These are phyloP conservation scores for Metschnikowia henanensis DNA, from an alignment of 805 yeast genomes.

Conservation along the genomic window DNA sequence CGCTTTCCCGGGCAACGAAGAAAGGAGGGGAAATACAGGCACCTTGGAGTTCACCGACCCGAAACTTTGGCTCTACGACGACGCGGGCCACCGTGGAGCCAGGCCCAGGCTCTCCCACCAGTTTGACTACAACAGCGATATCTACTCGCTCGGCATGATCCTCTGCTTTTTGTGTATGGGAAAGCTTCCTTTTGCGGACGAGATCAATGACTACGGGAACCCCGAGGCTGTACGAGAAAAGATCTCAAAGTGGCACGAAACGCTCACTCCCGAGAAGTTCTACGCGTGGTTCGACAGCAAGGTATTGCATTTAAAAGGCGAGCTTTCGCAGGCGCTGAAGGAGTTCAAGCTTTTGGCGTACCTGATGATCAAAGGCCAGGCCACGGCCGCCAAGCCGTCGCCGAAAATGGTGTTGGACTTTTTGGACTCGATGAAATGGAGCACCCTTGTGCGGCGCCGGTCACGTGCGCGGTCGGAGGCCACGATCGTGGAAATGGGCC, in stretches of 20 bases:
- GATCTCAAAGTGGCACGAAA: slow-evolving; percentile 33
- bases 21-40: slow-evolving; percentile 83
- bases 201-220: slow-evolving; percentile 19
- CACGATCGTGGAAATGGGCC: slow-evolving; percentile 10
- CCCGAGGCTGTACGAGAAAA: slow-evolving; percentile 28
- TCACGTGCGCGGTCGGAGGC: slow-evolving; percentile 22
- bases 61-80: slow-evolving; percentile 52
- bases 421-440: slow-evolving; percentile 25
- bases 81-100: slow-evolving; percentile 23
- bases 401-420: slow-evolving; percentile 19
- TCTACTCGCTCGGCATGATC: slow-evolving; percentile 85
- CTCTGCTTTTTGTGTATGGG: slow-evolving; percentile 73
- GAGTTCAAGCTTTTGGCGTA: slow-evolving; percentile 26
- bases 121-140: slow-evolving; percentile 72
- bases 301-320: slow-evolving; percentile 1
- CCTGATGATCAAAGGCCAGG: slow-evolving; percentile 32
- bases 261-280: slow-evolving; percentile 22
- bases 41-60: slow-evolving; percentile 90
- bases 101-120: slow-evolving; percentile 44
- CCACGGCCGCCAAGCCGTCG: slow-evolving; percentile 8
- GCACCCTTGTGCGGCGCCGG: slow-evolving; percentile 7
- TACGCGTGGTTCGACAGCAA: slow-evolving; percentile 26
- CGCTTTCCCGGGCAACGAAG: slow-evolving; percentile 28
- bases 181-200: slow-evolving; percentile 52
- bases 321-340: slow-evolving; percentile 2